Percentiles rank a stretch among this genome's conserved stretches.
Conservation (phyloP, 495 filamentous ascomycete species). For the Aspergillus sclerotioniger region DNA sequence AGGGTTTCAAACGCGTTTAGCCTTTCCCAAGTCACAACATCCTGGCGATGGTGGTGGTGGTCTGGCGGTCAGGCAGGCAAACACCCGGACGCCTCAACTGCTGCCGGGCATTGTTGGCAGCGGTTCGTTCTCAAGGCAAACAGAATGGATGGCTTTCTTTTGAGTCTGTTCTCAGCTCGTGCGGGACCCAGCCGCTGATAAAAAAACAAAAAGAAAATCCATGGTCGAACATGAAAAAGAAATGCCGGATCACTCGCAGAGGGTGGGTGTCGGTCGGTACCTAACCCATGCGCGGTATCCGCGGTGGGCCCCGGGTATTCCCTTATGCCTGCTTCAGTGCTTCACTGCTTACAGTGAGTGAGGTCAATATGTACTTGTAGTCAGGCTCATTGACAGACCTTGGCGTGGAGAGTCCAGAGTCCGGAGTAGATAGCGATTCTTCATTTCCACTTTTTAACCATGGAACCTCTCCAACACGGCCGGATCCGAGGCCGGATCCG, state of each 20-base stretch:
- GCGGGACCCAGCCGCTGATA: neutral
- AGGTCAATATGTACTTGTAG: neutral
- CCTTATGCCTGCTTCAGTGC: neutral
- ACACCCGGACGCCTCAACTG: neutral
- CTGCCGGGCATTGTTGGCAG: neutral
- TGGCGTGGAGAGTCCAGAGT: no score
- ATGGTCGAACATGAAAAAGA: constrained; percentile 9
- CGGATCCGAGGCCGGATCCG: constrained; percentile 1
- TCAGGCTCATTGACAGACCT: neutral
- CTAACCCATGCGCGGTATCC: constrained; percentile 17
- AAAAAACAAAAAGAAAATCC: no score
- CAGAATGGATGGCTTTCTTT: neutral
- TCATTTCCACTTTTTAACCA: constrained; percentile 1
- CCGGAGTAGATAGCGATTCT: no score
- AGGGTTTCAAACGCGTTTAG: constrained; percentile 4
- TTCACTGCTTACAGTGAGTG: neutral
- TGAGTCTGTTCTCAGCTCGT: constrained; percentile 11
- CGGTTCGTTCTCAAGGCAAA: neutral
- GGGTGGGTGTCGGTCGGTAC: neutral
- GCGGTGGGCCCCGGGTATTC: constrained; percentile 19
- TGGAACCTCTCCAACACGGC: neutral
- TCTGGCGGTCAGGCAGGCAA: constrained; percentile 18
- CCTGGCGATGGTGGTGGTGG: neutral
- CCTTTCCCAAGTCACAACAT: neutral
- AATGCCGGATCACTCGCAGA: neutral